These are phyloP conservation scores for Glycine latifolia DNA, from an alignment of 306 rosid genomes.

Conservation along the genomic window DNA sequence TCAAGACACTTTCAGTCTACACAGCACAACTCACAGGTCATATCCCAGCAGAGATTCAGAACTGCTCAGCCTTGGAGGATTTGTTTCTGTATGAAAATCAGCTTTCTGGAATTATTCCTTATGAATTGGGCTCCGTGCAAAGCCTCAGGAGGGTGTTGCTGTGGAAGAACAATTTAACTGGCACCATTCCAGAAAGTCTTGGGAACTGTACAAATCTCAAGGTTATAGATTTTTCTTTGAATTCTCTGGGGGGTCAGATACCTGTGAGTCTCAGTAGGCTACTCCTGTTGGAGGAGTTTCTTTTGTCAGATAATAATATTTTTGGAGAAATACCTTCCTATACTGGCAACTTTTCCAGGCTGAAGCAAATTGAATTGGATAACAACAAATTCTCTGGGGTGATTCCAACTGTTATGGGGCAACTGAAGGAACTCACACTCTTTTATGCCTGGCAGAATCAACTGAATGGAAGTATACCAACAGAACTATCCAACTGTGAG, in stretches of 20 bases:
- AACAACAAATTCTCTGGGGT: conserved; percentile 80
- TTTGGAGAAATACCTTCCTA: conserved; percentile 76
- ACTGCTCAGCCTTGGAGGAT: conserved; percentile 77
- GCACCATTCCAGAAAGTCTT: conserved; percentile 67
- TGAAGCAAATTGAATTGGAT: conserved; percentile 89
- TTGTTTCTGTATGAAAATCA: conserved; percentile 88
- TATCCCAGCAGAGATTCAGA: conserved; percentile 82
- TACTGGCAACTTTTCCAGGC: conserved; percentile 74
- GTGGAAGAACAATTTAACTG: conserved; percentile 87
- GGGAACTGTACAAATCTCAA: conserved; percentile 74
- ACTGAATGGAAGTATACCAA: conserved; percentile 80
- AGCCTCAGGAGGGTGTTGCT: conserved; percentile 71
- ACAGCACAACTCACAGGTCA: conserved; percentile 82
- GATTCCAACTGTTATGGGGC: conserved; percentile 81
- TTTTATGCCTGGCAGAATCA: conserved; percentile 95
- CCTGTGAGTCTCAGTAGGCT: conserved; percentile 66
- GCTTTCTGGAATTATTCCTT: conserved; percentile 79
- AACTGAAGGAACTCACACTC: conserved; percentile 74
- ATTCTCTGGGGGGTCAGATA: conserved; percentile 74
- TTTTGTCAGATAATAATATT: conserved; percentile 74
- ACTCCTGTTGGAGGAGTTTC: conserved; percentile 74
- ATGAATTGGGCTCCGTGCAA: conserved; percentile 68
- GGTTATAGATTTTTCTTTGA: conserved; percentile 85
- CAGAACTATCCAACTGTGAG: conserved; percentile 75
- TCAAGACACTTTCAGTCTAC: conserved; percentile 80